A percentile compares a stretch with the other conserved stretches of the same genome.
phyloP scores from a whole-genome alignment of 2,329 filamentous ascomycete species.

The Didymella glomerata region DNA sequence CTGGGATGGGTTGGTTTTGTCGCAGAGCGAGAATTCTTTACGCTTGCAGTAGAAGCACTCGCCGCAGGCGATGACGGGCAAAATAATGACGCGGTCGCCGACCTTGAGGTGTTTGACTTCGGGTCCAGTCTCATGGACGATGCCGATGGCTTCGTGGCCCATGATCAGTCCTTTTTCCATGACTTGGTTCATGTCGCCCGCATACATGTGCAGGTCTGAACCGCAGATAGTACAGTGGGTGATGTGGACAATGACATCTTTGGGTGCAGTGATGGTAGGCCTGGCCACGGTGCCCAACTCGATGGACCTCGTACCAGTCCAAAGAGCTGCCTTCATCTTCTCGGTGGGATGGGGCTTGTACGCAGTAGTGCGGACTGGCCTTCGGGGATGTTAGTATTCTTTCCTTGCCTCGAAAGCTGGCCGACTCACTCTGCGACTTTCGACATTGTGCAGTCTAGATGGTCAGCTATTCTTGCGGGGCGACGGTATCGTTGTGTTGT shows the following conservation, averaged over 20 bases:
- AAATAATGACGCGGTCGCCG: not conserved
- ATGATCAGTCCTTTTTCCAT: not conserved
- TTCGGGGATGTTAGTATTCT: not conserved
- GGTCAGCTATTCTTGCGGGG: too few species aligned
- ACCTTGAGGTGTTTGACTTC: not conserved
- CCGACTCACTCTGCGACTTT: not conserved
- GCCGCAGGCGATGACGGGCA: not conserved
- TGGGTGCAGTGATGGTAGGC: not conserved
- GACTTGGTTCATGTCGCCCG: not conserved
- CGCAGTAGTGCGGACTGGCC: not conserved
- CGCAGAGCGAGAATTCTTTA: not conserved
- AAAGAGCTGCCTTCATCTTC: not conserved
- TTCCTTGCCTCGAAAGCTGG: not conserved
- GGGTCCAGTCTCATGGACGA: not conserved
- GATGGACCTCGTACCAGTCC: not conserved
- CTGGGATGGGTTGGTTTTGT: not conserved
- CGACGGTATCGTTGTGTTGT: not conserved
- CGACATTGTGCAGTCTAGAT: not conserved
- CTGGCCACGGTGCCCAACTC: not conserved
- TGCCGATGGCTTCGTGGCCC: not conserved
- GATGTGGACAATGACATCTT: not conserved
- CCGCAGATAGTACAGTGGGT: not conserved
- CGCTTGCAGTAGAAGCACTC: not conserved
- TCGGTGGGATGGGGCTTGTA: not conserved
- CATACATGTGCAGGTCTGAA: not conserved